Evolutionary conservation across 2,329 filamentous ascomycete genomes (phyloP), one percentile per base, ranked within the genome.

Genomic region (Alternaria atra): DNA sequence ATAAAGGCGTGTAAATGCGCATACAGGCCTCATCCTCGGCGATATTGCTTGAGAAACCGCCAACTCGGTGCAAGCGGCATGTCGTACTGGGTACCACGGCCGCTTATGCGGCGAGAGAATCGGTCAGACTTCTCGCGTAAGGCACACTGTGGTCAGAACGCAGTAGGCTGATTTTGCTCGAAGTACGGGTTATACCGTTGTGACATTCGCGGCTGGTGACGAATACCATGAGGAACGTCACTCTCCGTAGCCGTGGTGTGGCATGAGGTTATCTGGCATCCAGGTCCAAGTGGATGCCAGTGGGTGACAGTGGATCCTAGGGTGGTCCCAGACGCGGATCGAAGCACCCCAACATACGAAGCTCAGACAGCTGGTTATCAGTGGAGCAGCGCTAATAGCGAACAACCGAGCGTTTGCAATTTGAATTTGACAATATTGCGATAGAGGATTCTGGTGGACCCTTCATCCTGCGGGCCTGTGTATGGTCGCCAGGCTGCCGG

Each of bases 311-410:
- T 34, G 61, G 30, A 43, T 39, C 51, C 44, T 50, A 40, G 15
- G 32, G 40, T 50, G 43, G 34, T 40, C 23, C 44, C 35, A 32
- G 59, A 43, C 47, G 61, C 55, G 61, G 61, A 58, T 64, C 61
- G 54, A 58, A 52, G 53, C 53, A 61, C 58, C 52, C 54, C 58
- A 59, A 60, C 46, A 46, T 52, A 47, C 47, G 55, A 59, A 54
- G 64, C 59, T 58, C 27, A 35, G 50, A 52, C 56, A 57, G 39
- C 29, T 58, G 60, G 57, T 58, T 67, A 67, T 67, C 63, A 67
- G 65, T 64, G 65, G 63, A 67, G 63, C 58, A 51, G 46, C 52
- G 48, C 65, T 58, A 67, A 48, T 0, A 35, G 20, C 47, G 25
- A 30, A 37, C 27, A 59, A 52, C 50, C 30, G 52, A 60, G 61